A percentile compares a stretch with the other conserved stretches of the same genome.
Evolutionary conservation across 78 protist species (phyloP).

Genomic region (Anaeramoeba flamelloides): DNA sequence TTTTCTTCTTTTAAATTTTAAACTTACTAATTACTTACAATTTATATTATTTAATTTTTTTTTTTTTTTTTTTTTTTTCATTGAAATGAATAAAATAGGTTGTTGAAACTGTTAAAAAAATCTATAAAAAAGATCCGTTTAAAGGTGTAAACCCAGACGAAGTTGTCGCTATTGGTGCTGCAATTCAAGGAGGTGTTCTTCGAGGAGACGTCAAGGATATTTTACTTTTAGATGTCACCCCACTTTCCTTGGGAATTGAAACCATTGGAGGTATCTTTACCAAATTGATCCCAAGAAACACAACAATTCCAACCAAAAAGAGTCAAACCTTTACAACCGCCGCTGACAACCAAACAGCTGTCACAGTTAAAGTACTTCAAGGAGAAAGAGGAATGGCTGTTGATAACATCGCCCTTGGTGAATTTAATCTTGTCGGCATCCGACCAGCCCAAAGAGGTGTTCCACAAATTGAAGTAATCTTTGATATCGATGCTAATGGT

Average conservation of each 20-base stretch:
- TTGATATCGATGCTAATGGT: conserved; percentile 82
- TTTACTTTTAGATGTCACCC: conserved; percentile 82
- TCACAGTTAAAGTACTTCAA: conserved; percentile 89
- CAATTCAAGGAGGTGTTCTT: conserved; percentile 96
- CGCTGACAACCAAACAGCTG: conserved; percentile 27
- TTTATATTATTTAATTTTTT: too few relatives aligned
- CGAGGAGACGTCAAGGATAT: conserved; percentile 59
- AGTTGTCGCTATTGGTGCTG: conserved; percentile 98
- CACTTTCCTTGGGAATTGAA: conserved; percentile 89
- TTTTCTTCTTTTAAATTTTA: too few relatives aligned
- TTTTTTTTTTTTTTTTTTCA: too few relatives aligned
- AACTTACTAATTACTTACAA: too few relatives aligned
- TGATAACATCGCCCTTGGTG: conserved; percentile 83
- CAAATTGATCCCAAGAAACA: conserved; percentile 70
- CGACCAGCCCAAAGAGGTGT: conserved; percentile 5
- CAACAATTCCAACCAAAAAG: conserved; percentile 64
- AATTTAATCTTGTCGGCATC: conserved; percentile 50
- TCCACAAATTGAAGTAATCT: conserved; percentile 27
- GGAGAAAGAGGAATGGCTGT: conserved; percentile 96
- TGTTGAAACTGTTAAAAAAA: too few relatives aligned
- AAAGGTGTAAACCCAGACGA: conserved; percentile 98
- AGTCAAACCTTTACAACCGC: conserved; percentile 16
- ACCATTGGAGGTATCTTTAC: conserved; percentile 78
- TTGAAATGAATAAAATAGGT: too few relatives aligned
- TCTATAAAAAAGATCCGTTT: too few relatives aligned